These are phyloP conservation scores for Kalanchoe fedtschenkoi DNA, from an alignment of 164 flowering plant species.

Conservation along the genomic window DNA sequence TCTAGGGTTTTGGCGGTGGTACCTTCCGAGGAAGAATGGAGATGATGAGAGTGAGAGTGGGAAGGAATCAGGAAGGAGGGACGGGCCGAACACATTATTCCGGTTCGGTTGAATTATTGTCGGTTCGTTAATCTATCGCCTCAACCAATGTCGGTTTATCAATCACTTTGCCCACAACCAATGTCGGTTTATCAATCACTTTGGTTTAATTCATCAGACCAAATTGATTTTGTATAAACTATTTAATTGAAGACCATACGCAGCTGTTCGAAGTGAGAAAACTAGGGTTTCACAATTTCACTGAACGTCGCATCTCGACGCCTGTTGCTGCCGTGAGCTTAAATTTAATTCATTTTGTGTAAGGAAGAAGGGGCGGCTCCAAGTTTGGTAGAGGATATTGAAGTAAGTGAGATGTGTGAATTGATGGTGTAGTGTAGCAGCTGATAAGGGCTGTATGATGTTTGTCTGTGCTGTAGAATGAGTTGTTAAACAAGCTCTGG, in stretches of 20 bases:
- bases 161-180: not conserved
- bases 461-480: not conserved
- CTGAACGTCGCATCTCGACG: no score
- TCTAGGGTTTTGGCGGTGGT: no score
- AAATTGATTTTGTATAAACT: not conserved
- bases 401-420: not conserved
- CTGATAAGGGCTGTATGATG: not conserved
- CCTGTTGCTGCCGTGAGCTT: not conserved
- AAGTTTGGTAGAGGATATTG: not conserved
- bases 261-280: no score
- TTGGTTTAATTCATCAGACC: not conserved
- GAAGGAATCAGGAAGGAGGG: no score
- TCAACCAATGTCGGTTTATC: not conserved
- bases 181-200: no score
- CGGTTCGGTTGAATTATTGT: not conserved
- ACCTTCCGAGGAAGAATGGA: no score
- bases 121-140: not conserved
- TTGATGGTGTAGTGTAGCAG: not conserved
- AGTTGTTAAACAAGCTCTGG: not conserved
- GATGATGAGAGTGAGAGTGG: no score
- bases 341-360: not conserved
- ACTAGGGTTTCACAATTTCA: no score
- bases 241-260: not conserved
- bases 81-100: no score
- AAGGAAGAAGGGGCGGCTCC: not conserved